Base-by-base conservation (phyloP, 2,329 filamentous ascomycete species). In the Nemania sp. region DNA sequence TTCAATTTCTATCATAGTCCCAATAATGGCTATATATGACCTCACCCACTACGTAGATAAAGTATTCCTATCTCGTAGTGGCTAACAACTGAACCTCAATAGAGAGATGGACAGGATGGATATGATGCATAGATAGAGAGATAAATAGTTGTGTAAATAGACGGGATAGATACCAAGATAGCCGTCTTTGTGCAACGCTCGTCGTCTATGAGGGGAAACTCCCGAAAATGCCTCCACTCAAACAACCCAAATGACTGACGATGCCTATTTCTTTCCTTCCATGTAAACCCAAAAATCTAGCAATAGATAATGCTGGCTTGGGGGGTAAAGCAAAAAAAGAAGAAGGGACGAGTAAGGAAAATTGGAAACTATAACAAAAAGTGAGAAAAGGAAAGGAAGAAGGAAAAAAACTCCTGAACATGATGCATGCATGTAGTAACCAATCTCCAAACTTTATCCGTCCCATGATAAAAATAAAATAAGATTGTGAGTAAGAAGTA, bases 141-240 rank as follows among this genome's bases (percentile, higher is more conserved):
- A 29, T 29, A 29, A 29, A 29, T 29, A 29, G 25, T n/a, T n/a
- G n/a, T n/a, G 7, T 29, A 29, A 7, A 29, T 29, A 29, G 25
- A 29, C 7, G 25, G 25, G 7, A 29, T 29, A 29, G 25, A 29
- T 29, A 29, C 25, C 25, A 10, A 18, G 40, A 43, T 20, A 11
- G 32, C 32, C 39, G 47, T 56, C 29, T 45, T 46, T 46, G 51
- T 54, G 32, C 29, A 25, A 54, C 34, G 32, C n/a, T n/a, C n/a
- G n/a, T 47, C 7, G 25, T 29, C 7, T 12, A 54, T 54, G 29
- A 15, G 21, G 29, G n/a, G n/a, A n/a, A n/a, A 45, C 25, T 39
- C 20, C 43, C 43, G 25, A 29, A 17, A 43, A 43, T 20, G 20
- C 40, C 21, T 46, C 25, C 25, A 29, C n/a, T 29, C 25, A 46